phyloP scores from a whole-genome alignment of 768 basidiomycete species.

The Macrolepiota dolichaula region DNA sequence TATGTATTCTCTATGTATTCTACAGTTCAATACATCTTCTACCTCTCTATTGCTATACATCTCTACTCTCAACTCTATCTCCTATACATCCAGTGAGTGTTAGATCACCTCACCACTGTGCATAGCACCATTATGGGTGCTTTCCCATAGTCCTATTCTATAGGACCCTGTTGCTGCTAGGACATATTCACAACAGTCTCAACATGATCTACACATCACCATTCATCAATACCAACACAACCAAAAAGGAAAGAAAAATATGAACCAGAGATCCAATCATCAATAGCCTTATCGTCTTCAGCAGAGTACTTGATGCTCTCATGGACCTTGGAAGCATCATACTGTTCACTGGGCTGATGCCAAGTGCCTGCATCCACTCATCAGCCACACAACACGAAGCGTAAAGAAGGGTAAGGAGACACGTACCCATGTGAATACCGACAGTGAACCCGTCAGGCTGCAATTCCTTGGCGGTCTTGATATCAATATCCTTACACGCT shows the following conservation, averaged over 20 bases:
- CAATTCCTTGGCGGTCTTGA: conserved; percentile 61
- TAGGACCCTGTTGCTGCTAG: too few relatives aligned
- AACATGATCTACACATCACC: conserved; percentile 52
- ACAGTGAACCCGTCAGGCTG: conserved; percentile 60
- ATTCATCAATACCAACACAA: conserved; percentile 7
- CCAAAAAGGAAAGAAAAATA: conserved; percentile 3
- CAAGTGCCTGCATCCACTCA: conserved; percentile 49
- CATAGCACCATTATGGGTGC: too few relatives aligned
- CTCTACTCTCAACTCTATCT: too few relatives aligned
- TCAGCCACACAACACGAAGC: conserved; percentile 7
- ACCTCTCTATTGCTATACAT: too few relatives aligned
- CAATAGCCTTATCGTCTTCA: conserved; percentile 71
- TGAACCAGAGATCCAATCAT: conserved; percentile 58
- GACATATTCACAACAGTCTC: too few relatives aligned
- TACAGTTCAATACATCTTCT: too few relatives aligned
- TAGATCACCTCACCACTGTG: too few relatives aligned
- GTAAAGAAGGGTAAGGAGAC: not conserved
- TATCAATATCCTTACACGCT: conserved; percentile 58
- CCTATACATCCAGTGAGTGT: too few relatives aligned
- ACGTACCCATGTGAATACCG: conserved; percentile 67
- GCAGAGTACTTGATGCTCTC: conserved; percentile 63
- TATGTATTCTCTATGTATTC: too few relatives aligned
- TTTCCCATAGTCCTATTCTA: too few relatives aligned
- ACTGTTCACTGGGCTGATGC: conserved; percentile 45
- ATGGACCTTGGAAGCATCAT: conserved; percentile 53